Evolutionary conservation across 2,329 filamentous ascomycete species (phyloP), one percentile per base, ranked within the genome.

Genomic region (Colletotrichum noveboracense): DNA sequence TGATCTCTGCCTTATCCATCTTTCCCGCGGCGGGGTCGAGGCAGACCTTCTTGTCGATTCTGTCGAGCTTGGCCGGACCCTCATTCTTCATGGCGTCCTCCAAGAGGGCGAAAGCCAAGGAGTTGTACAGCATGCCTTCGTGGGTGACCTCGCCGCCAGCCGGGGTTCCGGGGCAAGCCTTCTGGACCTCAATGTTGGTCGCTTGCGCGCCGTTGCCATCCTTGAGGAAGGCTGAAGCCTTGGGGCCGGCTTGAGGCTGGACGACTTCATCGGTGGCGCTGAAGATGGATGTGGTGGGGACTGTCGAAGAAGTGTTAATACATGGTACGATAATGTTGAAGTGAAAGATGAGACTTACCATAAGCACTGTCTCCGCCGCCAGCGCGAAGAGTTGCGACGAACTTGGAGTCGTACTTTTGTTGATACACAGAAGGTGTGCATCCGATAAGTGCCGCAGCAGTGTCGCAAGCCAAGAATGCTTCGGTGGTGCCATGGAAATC

Each of bases 251-350:
- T 80, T 89, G 86, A 1, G 88, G 89, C 79, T 90, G 80, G 2
- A 91, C 88, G 62, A 91, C 84, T 76, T 91, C 86, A 76, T 91
- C 89, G 32, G 85, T 81, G 18, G 83, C 81, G 2, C 87, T 88
- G 81, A 88, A 91, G 56, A 91, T 82, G 0, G 85, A 89, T 1
- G 90, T 91, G 0, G 89, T 91, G 0, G 89, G 88, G 0, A 91
- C 88, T 74, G 3, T 9, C 6, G 7, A 4, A 1, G 2, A 4
- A 13, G 0, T 7, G 18, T 75, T 12, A 75, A 21, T 4, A 38
- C 1, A 13, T 9, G 1, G 1, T 0, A 18, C 34, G 1, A 24
- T 9, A 2, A 6, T 1, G 5, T 21, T 36, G 8, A 9, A 4
- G n/a, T 48, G 6, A 13, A 28, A 8, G 3, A 8, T 4, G 8